Conservation (phyloP, 306 rosid genomes). For the Trifolium subterraneum region DNA sequence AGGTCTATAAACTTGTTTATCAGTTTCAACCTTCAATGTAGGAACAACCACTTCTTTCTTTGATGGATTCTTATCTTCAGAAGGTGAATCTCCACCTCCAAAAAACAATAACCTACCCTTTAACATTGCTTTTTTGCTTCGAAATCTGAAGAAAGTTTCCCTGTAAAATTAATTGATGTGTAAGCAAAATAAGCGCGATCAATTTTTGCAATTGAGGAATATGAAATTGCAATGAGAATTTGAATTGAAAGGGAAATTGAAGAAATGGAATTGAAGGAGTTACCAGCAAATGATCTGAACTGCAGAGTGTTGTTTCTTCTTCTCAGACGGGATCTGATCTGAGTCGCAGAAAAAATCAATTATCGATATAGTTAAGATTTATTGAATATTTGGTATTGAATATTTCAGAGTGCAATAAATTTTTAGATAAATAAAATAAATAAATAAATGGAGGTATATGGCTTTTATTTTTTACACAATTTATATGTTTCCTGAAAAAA, state of each 20-base stretch:
- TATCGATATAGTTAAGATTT: background rate
- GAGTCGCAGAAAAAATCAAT: constrained; percentile 21
- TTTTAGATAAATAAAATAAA: too few relatives aligned
- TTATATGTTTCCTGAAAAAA: too few relatives aligned
- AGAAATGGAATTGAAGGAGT: constrained; percentile 26
- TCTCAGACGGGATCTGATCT: constrained; percentile 44
- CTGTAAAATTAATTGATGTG: background rate
- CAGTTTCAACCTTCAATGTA: constrained; percentile 69
- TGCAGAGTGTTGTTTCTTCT: constrained; percentile 14
- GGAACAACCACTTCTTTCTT: constrained; percentile 52
- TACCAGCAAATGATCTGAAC: constrained; percentile 38
- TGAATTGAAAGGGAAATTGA: background rate
- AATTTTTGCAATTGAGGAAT: background rate
- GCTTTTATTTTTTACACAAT: too few relatives aligned
- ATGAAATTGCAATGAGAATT: constrained; percentile 18
- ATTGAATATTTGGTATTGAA: too few relatives aligned
- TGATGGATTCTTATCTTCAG: constrained; percentile 29
- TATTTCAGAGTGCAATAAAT: too few relatives aligned
- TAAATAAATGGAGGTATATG: too few relatives aligned
- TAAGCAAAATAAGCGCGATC: background rate
- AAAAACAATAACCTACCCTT: constrained; percentile 67
- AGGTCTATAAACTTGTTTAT: constrained; percentile 83
- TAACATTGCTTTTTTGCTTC: constrained; percentile 53
- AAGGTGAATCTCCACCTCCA: constrained; percentile 55
- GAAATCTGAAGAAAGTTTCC: background rate